Base-by-base conservation (phyloP, 139 green algal species). In the Chlamydomonas incerta region DNA sequence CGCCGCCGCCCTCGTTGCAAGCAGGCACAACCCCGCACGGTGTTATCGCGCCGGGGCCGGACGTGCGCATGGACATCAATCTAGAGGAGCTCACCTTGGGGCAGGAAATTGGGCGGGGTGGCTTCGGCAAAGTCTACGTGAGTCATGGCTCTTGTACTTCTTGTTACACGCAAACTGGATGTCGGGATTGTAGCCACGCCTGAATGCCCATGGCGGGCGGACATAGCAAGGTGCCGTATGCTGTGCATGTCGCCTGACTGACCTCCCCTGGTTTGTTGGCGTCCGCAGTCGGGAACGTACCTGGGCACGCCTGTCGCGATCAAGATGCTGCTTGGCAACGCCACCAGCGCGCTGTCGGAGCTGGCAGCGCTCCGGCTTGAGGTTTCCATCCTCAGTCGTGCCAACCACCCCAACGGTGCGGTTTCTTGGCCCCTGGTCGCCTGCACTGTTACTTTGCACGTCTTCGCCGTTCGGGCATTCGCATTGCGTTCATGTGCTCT, bases 341-440 rank as follows among this genome's bases (percentile, higher is more conserved):
- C 28, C 74, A 33, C 31, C 31, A 41, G 33, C 31, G 31, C 55
- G 55, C 52, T 21, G 11, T 23, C 74, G 31, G 74, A 81, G 74
- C 74, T 81, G 55, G 52, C 74, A 28, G 74, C 74, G 2, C 55
- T 81, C 31, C 31, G 55, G 37, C 55, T 70, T 0, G 74, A 81
- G 74, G 55, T 81, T 55, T 68, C 74, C 52, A 81, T 81, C 21
- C 74, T 81, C 55, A 69, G 55, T 33, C 74, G 74, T 55, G 33
- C 55, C 10, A 52, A 69, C 52, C 74, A 81, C 33, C 33, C 31
- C 1, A 68, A 81, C 55, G 24, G 41, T 50, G 41, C 41, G 41
- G 5, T 50, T n/a, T n/a, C n/a, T n/a, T n/a, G n/a, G n/a, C n/a
- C n/a, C n/a, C n/a, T n/a, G n/a, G n/a, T n/a, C n/a, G n/a, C n/a